Evolutionary conservation across 116 monocot genomes (phyloP).

Genomic region (Papilionanthe hybrid): DNA sequence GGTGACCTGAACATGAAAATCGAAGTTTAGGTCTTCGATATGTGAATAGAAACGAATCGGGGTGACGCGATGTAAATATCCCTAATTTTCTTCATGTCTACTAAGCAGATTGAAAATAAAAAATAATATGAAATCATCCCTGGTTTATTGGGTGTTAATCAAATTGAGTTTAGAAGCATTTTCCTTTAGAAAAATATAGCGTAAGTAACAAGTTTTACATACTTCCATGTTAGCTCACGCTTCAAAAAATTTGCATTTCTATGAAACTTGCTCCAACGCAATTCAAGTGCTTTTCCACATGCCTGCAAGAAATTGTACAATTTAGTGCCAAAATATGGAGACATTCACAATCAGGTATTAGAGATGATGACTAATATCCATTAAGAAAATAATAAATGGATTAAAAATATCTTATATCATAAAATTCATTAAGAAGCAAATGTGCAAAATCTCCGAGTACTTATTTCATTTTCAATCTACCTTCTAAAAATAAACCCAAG

Average conservation of each 20-base stretch:
- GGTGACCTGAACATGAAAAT: too few species aligned
- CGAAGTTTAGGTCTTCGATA: too few species aligned
- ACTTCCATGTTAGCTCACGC: slow-evolving; percentile 94
- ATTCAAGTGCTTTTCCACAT: slow-evolving; percentile 70
- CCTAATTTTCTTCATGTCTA: too few species aligned
- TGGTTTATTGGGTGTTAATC: too few species aligned
- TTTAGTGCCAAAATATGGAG: background rate
- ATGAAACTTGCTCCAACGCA: slow-evolving; percentile 86
- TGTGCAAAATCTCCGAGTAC: background rate
- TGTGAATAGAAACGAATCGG: too few species aligned
- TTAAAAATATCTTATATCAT: too few species aligned
- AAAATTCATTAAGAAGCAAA: background rate
- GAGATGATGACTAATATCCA: background rate
- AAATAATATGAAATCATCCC: too few species aligned
- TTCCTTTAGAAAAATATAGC: background rate
- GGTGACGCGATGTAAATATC: too few species aligned
- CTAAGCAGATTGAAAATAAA: too few species aligned
- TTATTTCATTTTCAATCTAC: too few species aligned
- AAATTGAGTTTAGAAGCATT: too few species aligned
- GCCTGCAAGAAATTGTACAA: slow-evolving; percentile 33
- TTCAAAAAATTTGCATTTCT: slow-evolving; percentile 81
- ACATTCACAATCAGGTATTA: background rate
- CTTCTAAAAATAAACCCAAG: too few species aligned
- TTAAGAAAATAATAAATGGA: background rate
- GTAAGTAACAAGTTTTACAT: slow-evolving; percentile 19